Evolutionary conservation across 129 eudicot species (phyloP).

Genomic region (Helianthus tuberosus): DNA sequence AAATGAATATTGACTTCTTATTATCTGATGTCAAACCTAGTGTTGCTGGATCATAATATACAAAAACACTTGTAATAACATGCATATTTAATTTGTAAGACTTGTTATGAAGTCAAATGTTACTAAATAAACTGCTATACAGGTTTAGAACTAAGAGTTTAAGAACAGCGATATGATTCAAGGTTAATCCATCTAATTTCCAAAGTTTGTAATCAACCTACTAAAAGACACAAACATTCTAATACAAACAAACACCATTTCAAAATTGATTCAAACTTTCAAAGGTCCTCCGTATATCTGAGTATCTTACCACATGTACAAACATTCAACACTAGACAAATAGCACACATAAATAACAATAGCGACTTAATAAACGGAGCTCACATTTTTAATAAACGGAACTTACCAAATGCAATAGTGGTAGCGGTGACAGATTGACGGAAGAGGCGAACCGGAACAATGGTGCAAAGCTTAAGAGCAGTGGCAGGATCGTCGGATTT

Average conservation of each 20-base stretch:
- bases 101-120: neutral
- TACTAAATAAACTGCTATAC: neutral
- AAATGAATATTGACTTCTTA: too few species aligned
- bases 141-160: neutral
- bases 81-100: neutral
- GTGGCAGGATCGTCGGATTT: constrained; percentile 81
- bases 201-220: too few species aligned
- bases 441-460: constrained; percentile 85
- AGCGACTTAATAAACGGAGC: neutral
- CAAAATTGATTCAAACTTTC: neutral
- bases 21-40: too few species aligned
- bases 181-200: too few species aligned
- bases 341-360: neutral
- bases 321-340: neutral
- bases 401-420: constrained; percentile 70
- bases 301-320: neutral
- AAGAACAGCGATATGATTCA: too few species aligned
- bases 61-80: neutral
- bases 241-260: neutral
- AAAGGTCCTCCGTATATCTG: too few species aligned
- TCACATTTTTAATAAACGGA: neutral
- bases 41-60: too few species aligned
- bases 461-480: constrained; percentile 69
- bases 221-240: neutral
- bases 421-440: constrained; percentile 80